Percentiles rank a stretch among this genome's conserved stretches.
Conservation (phyloP, 2,329 filamentous ascomycete genomes). For the Basipetospora chlamydospora region DNA sequence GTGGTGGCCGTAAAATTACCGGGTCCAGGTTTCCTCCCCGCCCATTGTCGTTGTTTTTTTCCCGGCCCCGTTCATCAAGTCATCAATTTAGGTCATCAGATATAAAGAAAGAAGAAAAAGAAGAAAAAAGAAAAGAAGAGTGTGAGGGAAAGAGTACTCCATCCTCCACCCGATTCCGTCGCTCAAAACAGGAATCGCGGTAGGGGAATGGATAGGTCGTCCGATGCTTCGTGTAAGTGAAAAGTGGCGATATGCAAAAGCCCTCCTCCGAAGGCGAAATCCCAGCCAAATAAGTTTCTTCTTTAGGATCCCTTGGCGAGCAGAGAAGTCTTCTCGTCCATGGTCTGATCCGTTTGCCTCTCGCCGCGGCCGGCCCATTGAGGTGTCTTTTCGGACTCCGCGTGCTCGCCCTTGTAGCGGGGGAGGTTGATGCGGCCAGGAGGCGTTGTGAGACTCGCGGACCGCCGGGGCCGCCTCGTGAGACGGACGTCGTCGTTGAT, state of each 20-base stretch:
- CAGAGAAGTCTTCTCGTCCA: constrained; percentile 2
- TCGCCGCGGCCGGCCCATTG: constrained; percentile 1
- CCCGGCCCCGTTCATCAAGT: not conserved
- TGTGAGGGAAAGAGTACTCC: too few species aligned
- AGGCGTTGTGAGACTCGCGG: constrained; percentile 5
- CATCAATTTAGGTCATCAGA: constrained; percentile 5
- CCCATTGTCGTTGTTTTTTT: not conserved
- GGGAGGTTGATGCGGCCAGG: constrained; percentile 3
- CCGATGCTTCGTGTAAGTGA: not conserved
- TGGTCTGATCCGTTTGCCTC: not conserved
- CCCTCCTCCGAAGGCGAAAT: too few species aligned
- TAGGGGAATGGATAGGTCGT: not conserved
- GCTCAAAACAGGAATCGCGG: not conserved
- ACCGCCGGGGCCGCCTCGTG: constrained; percentile 28
- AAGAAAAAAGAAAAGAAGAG: not conserved
- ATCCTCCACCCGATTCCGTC: too few species aligned
- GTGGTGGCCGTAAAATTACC: too few species aligned
- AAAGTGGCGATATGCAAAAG: not conserved
- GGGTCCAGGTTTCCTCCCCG: not conserved
- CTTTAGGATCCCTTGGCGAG: not conserved
- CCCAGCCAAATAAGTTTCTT: not conserved
- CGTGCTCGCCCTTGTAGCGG: constrained; percentile 3
- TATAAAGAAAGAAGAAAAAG: not conserved
- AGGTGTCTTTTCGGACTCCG: not conserved
- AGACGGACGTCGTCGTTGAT: constrained; percentile 63